Conservation (phyloP, 768 basidiomycete species). For the Suillus clintonianus region DNA sequence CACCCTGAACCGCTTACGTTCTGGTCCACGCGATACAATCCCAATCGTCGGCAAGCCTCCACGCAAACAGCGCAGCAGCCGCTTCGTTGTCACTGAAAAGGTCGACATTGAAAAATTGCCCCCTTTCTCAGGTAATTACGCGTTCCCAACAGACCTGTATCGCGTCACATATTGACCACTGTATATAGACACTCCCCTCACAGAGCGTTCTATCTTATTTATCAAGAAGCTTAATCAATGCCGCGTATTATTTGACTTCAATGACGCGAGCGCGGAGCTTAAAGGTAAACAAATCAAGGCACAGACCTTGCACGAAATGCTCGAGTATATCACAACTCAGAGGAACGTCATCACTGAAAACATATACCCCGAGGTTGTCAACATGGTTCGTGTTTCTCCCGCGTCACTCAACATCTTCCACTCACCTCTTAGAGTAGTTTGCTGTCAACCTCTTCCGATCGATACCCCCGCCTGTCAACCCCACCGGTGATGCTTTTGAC, state of each 20-base stretch:
- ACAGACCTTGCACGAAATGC: conserved; percentile 95
- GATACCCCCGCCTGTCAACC: conserved; percentile 99
- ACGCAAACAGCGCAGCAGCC: conserved; percentile 94
- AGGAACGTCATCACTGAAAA: conserved; percentile 94
- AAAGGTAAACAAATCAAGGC: conserved; percentile 99
- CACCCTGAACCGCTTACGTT: conserved; percentile 72
- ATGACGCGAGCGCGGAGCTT: conserved; percentile 93
- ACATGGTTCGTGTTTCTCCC: conserved; percentile 70
- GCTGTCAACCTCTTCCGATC: conserved; percentile 98
- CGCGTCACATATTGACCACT: conserved; percentile 11
- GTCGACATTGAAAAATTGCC: conserved; percentile 95
- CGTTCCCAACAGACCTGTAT: conserved; percentile 27
- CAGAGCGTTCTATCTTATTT: conserved; percentile 89
- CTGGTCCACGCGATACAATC: conserved; percentile 93
- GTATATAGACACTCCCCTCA: conserved; percentile 77
- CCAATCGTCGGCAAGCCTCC: conserved; percentile 96
- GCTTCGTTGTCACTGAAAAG: conserved; percentile 94
- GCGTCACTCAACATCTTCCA: conserved; percentile 7
- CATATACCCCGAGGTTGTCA: conserved; percentile 98
- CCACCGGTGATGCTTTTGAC: conserved; percentile 97
- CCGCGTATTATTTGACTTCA: conserved; percentile 97
- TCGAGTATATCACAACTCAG: conserved; percentile 98
- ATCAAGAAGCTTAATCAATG: conserved; percentile 95
- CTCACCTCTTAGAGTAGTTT: conserved; percentile 57
- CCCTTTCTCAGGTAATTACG: conserved; percentile 70